phyloP scores from a whole-genome alignment of 805 yeast genomes.

The Zygosaccharomyces bisporus region DNA sequence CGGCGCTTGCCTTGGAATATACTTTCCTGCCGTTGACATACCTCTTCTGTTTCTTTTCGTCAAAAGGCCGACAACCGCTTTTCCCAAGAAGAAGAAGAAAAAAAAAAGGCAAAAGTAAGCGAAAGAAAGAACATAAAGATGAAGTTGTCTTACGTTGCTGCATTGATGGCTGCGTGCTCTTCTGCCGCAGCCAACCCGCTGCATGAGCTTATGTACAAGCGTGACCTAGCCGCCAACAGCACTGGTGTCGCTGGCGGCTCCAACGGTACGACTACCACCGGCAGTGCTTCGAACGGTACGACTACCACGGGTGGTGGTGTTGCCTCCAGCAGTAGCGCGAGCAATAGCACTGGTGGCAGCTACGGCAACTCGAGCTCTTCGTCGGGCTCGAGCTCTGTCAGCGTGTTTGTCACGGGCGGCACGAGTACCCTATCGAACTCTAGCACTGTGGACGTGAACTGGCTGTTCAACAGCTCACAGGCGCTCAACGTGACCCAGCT shows the following conservation, averaged over 20 bases:
- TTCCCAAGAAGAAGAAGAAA: too few relatives aligned
- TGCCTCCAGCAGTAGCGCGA: slow-evolving; percentile 7
- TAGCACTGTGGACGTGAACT: slow-evolving; percentile 13
- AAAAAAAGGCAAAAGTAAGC: too few relatives aligned
- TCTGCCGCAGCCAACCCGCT: slow-evolving; percentile 13
- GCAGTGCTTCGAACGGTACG: background rate
- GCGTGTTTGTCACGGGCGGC: slow-evolving; percentile 26
- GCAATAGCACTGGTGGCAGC: slow-evolving; percentile 9
- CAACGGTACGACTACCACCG: slow-evolving; percentile 2
- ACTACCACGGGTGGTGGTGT: slow-evolving; percentile 1
- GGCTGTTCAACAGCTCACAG: slow-evolving; percentile 23
- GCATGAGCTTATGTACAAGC: background rate
- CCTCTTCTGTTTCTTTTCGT: too few relatives aligned
- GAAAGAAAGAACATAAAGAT: background rate
- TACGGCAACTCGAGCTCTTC: background rate
- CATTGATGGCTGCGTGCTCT: slow-evolving; percentile 11
- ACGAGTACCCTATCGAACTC: slow-evolving; percentile 16
- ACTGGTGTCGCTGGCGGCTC: slow-evolving; percentile 1
- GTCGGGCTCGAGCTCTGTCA: background rate
- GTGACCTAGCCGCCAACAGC: slow-evolving; percentile 1
- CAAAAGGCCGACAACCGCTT: background rate
- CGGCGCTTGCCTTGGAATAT: too few relatives aligned
- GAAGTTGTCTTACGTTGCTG: slow-evolving; percentile 11
- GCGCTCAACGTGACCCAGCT: slow-evolving; percentile 28
- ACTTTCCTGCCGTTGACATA: too few relatives aligned